Conservation (phyloP, 73 alveolate genomes). For the Paraurostyla sp. region DNA sequence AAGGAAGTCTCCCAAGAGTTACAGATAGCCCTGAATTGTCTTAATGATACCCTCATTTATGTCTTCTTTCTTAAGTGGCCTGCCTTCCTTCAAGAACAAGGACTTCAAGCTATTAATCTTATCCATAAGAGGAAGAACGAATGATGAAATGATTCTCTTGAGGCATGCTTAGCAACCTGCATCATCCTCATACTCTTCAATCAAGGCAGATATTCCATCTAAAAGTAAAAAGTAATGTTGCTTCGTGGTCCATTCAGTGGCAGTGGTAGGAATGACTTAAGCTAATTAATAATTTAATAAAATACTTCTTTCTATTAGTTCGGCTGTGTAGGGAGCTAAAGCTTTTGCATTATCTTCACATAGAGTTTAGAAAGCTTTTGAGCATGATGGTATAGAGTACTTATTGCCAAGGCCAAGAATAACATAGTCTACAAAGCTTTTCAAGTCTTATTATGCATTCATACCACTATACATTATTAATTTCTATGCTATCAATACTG, state of each 20-base stretch:
- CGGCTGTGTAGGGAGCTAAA: not conserved
- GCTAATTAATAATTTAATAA: not conserved
- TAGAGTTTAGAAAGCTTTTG: not conserved
- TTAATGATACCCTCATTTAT: constrained; percentile 23
- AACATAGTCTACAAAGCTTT: constrained; percentile 43
- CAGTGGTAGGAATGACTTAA: constrained; percentile 43
- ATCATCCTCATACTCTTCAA: not conserved
- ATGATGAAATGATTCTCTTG: constrained; percentile 16
- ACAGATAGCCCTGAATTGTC: not conserved
- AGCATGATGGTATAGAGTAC: constrained; percentile 20
- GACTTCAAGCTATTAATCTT: not conserved
- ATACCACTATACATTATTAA: not conserved
- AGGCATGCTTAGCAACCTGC: not conserved
- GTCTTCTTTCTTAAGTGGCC: not conserved
- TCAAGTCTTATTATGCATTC: constrained; percentile 22
- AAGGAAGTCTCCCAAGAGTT: constrained; percentile 42
- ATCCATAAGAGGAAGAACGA: constrained; percentile 24
- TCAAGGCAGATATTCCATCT: constrained; percentile 13
- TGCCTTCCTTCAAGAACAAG: not conserved
- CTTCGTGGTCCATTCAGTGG: constrained; percentile 18
- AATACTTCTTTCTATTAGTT: constrained; percentile 27
- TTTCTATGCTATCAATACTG: not conserved
- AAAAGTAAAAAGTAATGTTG: constrained; percentile 7
- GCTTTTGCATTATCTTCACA: constrained; percentile 45
- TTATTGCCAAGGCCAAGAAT: constrained; percentile 5